Evolutionary conservation across 1,284 basidiomycete species (phyloP).

Genomic region (Phaffia rhodozyma): DNA sequence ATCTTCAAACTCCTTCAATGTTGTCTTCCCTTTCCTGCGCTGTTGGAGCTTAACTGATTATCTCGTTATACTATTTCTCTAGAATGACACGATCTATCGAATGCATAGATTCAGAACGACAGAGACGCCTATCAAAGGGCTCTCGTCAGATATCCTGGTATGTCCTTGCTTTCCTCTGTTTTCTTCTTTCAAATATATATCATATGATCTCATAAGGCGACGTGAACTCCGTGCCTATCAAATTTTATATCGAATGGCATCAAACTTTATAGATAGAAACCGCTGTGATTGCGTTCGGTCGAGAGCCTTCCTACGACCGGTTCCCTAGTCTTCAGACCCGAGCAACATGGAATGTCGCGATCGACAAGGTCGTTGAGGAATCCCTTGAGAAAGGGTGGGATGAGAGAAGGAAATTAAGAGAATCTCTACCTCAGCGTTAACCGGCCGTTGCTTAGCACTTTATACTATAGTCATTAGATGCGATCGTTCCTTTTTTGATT

Average conservation of each 20-base stretch:
- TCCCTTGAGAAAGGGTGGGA: slow-evolving; percentile 9
- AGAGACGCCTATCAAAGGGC: slow-evolving; percentile 64
- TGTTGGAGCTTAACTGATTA: slow-evolving; percentile 25
- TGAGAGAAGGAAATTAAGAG: background rate
- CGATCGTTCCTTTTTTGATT: background rate
- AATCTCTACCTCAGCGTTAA: slow-evolving; percentile 7
- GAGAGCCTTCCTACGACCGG: slow-evolving; percentile 40
- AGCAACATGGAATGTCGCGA: slow-evolving; percentile 1
- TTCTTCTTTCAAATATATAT: background rate
- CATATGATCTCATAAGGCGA: background rate
- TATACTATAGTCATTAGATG: background rate
- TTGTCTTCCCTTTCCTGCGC: slow-evolving; percentile 36
- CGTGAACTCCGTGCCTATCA: background rate
- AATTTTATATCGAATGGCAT: background rate
- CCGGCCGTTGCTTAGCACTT: background rate
- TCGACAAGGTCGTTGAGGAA: slow-evolving; percentile 1
- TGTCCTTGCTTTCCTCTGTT: slow-evolving; percentile 22
- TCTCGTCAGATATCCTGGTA: slow-evolving; percentile 69
- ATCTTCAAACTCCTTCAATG: background rate
- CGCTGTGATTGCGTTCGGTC: slow-evolving; percentile 47
- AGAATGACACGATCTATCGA: slow-evolving; percentile 42
- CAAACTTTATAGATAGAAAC: slow-evolving; percentile 42
- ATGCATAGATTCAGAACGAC: slow-evolving; percentile 63
- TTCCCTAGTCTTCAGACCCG: slow-evolving; percentile 40
- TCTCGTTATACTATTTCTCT: slow-evolving; percentile 19